Conservation (phyloP, 768 basidiomycete genomes). For the Russula foetens region DNA sequence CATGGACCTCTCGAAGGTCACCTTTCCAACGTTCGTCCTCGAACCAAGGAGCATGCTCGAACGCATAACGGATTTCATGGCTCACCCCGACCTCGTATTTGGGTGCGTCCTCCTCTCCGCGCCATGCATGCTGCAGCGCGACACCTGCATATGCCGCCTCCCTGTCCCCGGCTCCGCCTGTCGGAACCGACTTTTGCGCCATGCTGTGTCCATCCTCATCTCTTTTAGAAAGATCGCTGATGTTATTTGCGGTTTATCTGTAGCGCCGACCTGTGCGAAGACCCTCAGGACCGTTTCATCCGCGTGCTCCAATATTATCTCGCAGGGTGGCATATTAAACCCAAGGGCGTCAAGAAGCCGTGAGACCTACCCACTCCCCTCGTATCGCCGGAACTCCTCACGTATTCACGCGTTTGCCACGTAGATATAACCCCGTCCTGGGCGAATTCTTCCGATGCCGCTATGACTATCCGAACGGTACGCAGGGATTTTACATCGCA, state of each 20-base stretch:
- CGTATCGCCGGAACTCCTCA: not conserved
- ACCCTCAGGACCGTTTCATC: conserved; percentile 87
- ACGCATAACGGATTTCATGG: conserved; percentile 98
- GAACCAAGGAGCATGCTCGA: conserved; percentile 97
- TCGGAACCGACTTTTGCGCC: not conserved
- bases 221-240: not conserved
- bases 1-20: conserved; percentile 94
- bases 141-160: too few relatives aligned
- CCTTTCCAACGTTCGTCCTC: conserved; percentile 90
- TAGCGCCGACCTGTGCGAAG: conserved; percentile 72
- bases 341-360: conserved; percentile 99
- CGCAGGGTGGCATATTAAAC: conserved; percentile 99
- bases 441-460: conserved; percentile 97
- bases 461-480: conserved; percentile 86
- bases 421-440: conserved; percentile 90
- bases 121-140: not conserved
- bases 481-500: conserved; percentile 93
- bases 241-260: conserved; percentile 1
- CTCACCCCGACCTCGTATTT: conserved; percentile 95
- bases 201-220: not conserved
- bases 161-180: not conserved
- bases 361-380: conserved; percentile 35
- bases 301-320: conserved; percentile 91
- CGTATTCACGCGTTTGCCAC: conserved; percentile 8
- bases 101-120: conserved; percentile 47